Evolutionary conservation across 371 early-diverging fungal species (phyloP).

Genomic region (Mucor sp.): DNA sequence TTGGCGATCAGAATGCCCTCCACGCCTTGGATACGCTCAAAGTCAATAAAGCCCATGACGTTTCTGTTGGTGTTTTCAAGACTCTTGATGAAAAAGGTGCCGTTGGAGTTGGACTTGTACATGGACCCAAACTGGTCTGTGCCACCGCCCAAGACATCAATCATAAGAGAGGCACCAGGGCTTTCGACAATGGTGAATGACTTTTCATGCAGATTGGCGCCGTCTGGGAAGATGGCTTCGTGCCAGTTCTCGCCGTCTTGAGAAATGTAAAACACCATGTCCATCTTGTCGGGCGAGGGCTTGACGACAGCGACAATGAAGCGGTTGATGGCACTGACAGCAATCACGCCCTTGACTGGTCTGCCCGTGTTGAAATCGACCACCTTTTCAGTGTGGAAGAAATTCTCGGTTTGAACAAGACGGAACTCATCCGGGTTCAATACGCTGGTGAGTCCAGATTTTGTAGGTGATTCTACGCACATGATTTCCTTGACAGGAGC

Average conservation of each 20-base stretch:
- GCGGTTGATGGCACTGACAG: constrained; percentile 63
- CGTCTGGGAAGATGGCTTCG: constrained; percentile 63
- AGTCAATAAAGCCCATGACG: constrained; percentile 77
- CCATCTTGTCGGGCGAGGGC: constrained; percentile 38
- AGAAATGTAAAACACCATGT: constrained; percentile 62
- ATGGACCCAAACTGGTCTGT: constrained; percentile 66
- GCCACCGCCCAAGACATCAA: constrained; percentile 61
- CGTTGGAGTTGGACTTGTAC: constrained; percentile 88
- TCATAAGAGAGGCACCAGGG: constrained; percentile 54
- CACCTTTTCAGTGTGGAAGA: constrained; percentile 56
- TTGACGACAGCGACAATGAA: constrained; percentile 74
- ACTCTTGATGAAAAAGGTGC: constrained; percentile 81
- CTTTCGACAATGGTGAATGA: constrained; percentile 84
- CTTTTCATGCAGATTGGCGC: constrained; percentile 44
- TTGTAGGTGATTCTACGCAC: constrained; percentile 62
- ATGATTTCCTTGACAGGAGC: constrained; percentile 62
- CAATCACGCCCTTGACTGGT: constrained; percentile 58
- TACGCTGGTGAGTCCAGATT: constrained; percentile 38
- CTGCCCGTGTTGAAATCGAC: constrained; percentile 53
- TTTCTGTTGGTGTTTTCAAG: constrained; percentile 83
- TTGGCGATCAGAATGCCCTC: constrained; percentile 88
- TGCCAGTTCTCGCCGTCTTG: constrained; percentile 67
- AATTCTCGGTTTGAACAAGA: constrained; percentile 66
- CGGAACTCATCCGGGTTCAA: constrained; percentile 46
- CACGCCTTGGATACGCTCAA: constrained; percentile 83